These are phyloP conservation scores for Beverwykella pulmonaria DNA, from an alignment of 495 filamentous ascomycete genomes.

Conservation along the genomic window DNA sequence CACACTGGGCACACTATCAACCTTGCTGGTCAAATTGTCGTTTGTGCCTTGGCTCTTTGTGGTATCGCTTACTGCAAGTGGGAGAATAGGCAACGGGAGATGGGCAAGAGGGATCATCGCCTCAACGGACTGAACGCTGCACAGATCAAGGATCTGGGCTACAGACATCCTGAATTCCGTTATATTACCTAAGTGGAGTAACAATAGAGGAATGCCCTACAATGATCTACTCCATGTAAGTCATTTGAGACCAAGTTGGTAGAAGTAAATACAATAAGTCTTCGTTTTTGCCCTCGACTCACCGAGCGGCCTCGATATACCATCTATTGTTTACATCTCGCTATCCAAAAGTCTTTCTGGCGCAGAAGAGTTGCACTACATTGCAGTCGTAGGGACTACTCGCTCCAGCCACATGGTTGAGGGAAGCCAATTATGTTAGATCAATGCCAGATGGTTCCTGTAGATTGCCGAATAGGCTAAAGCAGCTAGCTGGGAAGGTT, in stretches of 20 bases:
- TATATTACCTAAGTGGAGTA: constrained; percentile 46
- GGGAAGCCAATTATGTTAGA: no score
- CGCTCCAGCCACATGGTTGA: no score
- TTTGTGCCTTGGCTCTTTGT: constrained; percentile 48
- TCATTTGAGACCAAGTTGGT: not conserved
- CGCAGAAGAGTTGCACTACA: no score
- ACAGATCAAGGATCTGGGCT: constrained; percentile 54
- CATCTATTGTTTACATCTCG: no score
- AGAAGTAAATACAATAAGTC: no score
- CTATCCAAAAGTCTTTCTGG: no score
- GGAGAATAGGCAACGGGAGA: constrained; percentile 56
- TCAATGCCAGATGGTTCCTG: no score
- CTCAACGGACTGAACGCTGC: constrained; percentile 55
- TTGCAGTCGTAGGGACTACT: no score
- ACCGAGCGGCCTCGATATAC: no score
- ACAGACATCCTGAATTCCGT: constrained; percentile 57
- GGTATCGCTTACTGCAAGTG: constrained; percentile 56
- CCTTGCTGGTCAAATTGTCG: constrained; percentile 52
- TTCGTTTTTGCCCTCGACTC: no score
- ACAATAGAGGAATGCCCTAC: not conserved
- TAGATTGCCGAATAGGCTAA: no score
- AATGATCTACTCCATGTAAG: not conserved
- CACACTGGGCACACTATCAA: constrained; percentile 63
- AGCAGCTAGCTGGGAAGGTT: no score
- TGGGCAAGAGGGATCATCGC: constrained; percentile 56